Conservation (phyloP, 345 rosid genomes). For the Nephelium lappaceum region DNA sequence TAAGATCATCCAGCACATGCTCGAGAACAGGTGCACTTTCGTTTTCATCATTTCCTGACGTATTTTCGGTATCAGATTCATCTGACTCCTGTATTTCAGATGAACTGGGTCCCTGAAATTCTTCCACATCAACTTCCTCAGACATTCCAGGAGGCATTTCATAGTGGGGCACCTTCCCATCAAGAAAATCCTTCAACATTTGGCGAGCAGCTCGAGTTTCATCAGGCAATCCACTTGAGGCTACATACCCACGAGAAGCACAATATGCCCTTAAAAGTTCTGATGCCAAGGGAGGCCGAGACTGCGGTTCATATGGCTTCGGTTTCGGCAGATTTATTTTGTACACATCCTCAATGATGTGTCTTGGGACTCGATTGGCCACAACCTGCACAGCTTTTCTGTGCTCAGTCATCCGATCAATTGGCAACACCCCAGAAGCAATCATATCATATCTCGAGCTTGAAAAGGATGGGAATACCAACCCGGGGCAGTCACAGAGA, state of each 20-base stretch:
- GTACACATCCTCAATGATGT: slow-evolving; percentile 65
- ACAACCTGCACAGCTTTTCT: slow-evolving; percentile 90
- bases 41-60: slow-evolving; percentile 21
- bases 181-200: slow-evolving; percentile 80
- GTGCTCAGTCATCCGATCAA: slow-evolving; percentile 89
- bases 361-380: slow-evolving; percentile 73
- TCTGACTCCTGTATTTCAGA: slow-evolving; percentile 40
- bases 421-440: slow-evolving; percentile 93
- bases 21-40: slow-evolving; percentile 42
- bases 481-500: slow-evolving; percentile 90
- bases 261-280: slow-evolving; percentile 76
- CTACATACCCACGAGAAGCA: slow-evolving; percentile 83
- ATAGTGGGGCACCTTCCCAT: slow-evolving; percentile 80
- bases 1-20: slow-evolving; percentile 72
- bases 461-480: slow-evolving; percentile 90
- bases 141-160: slow-evolving; percentile 72
- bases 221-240: slow-evolving; percentile 94
- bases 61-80: slow-evolving; percentile 47
- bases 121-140: slow-evolving; percentile 36
- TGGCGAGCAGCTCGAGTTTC: slow-evolving; percentile 87
- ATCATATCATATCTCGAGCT: slow-evolving; percentile 91
- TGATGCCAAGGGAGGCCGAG: slow-evolving; percentile 76
- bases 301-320: slow-evolving; percentile 74
- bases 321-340: slow-evolving; percentile 81
- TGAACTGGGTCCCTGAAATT: slow-evolving; percentile 22